Evolutionary conservation across 331 rosid genomes (phyloP), one percentile per base, ranked within the genome.

Genomic region (Spiraea crenata): DNA sequence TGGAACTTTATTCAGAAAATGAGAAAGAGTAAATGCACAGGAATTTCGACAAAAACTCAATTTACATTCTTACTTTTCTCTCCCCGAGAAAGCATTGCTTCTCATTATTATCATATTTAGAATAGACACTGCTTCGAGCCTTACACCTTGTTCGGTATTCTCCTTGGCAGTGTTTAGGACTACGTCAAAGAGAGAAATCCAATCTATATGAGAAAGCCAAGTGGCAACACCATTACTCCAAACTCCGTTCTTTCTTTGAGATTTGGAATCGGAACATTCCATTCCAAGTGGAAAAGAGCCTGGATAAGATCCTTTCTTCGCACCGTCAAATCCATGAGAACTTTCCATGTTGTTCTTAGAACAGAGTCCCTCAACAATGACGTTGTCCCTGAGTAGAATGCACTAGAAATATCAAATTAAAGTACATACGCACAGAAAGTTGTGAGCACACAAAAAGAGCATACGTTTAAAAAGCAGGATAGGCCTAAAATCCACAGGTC

Each of bases 321-420:
- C 77, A 69, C 57, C 71, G 47, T 74, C 85, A 69, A 70, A 68
- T 72, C 75, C 74, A 37, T 51, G 72, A 75, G 72, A 72, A 78
- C 86, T 84, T 75, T 57, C 64, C 81, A 51, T 9, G 63, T 73
- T 75, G 75, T 83, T 77, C 71, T 81, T 81, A 38, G 42, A 8
- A 81, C 77, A 52, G 78, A 82, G 68, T 72, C 86, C 88, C 61
- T 85, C 92, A 51, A 89, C 69, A 61, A 77, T 72, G 81, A 93
- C 80, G 77, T 84, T 90, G 83, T 87, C 88, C 97, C 99, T 93
- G 98, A 85, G 96, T 88, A 93, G 90, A 93, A 87, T 90, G 87
- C 95, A 93, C 96, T 87, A 95, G 92, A 87, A 89, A 87, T 88
- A 93, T 93, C 98, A 90, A 87, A 90, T 90, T 95, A 87, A 87